Conservation (phyloP, 2,329 filamentous ascomycete species). For the Alternaria sp. region DNA sequence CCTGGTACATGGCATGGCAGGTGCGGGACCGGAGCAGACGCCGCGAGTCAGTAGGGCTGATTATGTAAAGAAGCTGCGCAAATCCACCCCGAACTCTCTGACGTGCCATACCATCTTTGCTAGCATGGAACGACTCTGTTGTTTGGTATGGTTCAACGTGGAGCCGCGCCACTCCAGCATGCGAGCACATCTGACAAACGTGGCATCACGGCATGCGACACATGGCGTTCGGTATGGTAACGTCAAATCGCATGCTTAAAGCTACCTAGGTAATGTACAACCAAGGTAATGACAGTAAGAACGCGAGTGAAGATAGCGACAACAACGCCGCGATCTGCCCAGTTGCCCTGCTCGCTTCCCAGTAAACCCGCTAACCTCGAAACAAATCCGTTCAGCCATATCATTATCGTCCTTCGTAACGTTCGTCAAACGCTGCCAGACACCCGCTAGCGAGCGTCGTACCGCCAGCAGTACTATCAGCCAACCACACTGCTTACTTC, state of each 20-base stretch:
- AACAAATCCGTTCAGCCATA: neutral
- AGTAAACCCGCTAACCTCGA: neutral
- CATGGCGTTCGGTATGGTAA: neutral
- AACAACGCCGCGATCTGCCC: neutral
- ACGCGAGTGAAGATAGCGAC: neutral
- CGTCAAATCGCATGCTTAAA: neutral
- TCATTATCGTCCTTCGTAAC: neutral
- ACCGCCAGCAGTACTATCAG: constrained; percentile 25
- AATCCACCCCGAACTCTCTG: neutral
- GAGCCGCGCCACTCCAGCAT: neutral
- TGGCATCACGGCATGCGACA: neutral
- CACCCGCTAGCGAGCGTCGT: constrained; percentile 25
- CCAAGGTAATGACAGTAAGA: neutral
- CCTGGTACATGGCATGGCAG: neutral
- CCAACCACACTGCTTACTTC: constrained; percentile 20
- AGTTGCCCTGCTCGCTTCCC: neutral
- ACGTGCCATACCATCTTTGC: neutral
- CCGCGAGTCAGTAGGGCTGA: constrained; percentile 19
- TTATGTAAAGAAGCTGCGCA: constrained; percentile 39
- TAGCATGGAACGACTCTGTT: constrained; percentile 3
- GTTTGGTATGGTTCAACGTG: neutral
- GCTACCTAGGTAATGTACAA: constrained; percentile 11
- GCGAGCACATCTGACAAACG: neutral
- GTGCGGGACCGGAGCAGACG: neutral
- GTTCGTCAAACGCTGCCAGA: constrained; percentile 23